Conservation (phyloP, 129 eudicot species). For the Artemisia tridentata region DNA sequence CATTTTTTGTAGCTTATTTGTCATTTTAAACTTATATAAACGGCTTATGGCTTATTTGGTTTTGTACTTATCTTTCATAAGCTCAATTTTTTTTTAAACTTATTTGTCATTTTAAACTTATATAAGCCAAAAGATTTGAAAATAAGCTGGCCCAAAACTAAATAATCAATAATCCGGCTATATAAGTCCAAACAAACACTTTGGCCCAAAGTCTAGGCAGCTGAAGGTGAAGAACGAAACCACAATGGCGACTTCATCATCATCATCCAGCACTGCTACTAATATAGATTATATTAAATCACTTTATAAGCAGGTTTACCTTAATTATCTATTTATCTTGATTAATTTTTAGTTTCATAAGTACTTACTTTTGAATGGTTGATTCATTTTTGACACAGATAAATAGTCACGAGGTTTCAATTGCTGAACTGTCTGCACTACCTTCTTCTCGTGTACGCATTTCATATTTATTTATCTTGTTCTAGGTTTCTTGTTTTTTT, state of each 20-base stretch:
- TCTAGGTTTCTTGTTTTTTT: too few species aligned
- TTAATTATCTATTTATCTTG: not conserved
- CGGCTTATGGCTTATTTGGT: too few species aligned
- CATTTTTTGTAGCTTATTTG: too few species aligned
- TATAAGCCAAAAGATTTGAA: too few species aligned
- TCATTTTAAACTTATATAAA: too few species aligned
- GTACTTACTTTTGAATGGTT: not conserved
- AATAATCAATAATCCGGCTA: too few species aligned
- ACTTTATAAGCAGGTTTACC: constrained; percentile 31
- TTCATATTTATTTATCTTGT: not conserved
- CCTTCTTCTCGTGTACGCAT: constrained; percentile 27
- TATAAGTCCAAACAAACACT: too few species aligned
- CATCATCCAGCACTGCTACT: constrained; percentile 17
- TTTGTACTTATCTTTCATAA: too few species aligned
- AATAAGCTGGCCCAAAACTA: too few species aligned
- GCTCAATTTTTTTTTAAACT: too few species aligned
- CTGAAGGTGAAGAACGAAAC: not conserved
- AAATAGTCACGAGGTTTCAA: constrained; percentile 30
- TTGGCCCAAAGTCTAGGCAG: too few species aligned
- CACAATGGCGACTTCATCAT: constrained; percentile 30
- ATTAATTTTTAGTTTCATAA: not conserved
- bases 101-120: too few species aligned
- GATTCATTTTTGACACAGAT: constrained; percentile 14
- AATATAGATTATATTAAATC: constrained; percentile 24
- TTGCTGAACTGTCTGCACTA: constrained; percentile 32